Evolutionary conservation across 2,329 filamentous ascomycete species (phyloP).

Genomic region (Diaporthe nobilis): DNA sequence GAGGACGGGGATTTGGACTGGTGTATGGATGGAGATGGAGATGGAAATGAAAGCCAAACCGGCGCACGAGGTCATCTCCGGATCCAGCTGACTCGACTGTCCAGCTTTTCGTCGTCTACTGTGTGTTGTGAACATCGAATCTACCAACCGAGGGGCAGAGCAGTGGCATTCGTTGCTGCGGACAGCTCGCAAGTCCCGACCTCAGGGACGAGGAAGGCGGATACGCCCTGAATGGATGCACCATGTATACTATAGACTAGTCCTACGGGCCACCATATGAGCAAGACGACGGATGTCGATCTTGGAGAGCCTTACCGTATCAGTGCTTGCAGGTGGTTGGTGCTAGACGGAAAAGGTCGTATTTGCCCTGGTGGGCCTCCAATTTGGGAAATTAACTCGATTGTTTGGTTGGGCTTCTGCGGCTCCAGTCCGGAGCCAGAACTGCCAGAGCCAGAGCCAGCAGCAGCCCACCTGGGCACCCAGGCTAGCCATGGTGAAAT

Average conservation of each 20-base stretch:
- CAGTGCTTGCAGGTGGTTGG: slow-evolving; percentile 13
- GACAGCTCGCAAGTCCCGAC: not conserved
- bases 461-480: not conserved
- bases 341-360: slow-evolving; percentile 23
- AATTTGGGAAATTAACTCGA: slow-evolving; percentile 31
- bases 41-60: slow-evolving; percentile 22
- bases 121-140: not conserved
- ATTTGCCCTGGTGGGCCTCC: slow-evolving; percentile 32
- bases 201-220: slow-evolving; percentile 4
- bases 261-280: not conserved
- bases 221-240: not conserved
- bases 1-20: slow-evolving; percentile 22
- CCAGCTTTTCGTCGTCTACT: not conserved
- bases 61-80: slow-evolving; percentile 24
- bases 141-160: not conserved
- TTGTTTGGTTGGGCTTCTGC: slow-evolving; percentile 29
- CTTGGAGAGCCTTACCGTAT: slow-evolving; percentile 14
- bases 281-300: slow-evolving; percentile 24
- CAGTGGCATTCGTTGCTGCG: not conserved
- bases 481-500: too few species aligned
- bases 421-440: slow-evolving; percentile 12
- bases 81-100: slow-evolving; percentile 21
- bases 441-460: not conserved
- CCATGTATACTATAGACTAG: not conserved
- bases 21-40: not conserved